Evolutionary conservation across 1,284 basidiomycete genomes (phyloP), one percentile per base, ranked within the genome.

Genomic region (Puccinia polysora): DNA sequence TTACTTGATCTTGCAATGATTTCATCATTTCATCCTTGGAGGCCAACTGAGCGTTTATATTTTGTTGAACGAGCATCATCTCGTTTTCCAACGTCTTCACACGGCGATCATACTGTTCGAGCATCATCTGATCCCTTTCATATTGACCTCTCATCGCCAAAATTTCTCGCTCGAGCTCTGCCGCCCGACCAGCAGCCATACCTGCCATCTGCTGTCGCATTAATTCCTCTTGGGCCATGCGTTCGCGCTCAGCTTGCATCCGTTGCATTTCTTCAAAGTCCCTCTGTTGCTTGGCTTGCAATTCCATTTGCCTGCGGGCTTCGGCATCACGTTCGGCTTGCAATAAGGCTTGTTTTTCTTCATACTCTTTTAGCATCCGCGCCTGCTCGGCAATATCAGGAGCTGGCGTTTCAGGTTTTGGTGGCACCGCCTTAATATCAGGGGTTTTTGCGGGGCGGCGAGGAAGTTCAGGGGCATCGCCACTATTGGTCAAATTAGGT

Each of bases 1-100:
- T 89, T 74, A 97, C 93, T 82, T 99, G 96, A 79, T 96, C 91
- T 80, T 97, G 95, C 14, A 99, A 85, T 80, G 96, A 92, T 78
- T 88, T 88, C 79, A 98, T 92, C 77, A 98, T 83, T 32, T 97
- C 93, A 79, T 99, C 96, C 82, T 98, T 98, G 62, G 90, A 89
- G 68, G 83, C 80, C 82, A 97, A 85, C 80, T 98, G 96, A 4
- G 91, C 88, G 74, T 86, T 86, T 75, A 96, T 86, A 78, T 95
- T 93, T 75, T 85, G 83, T 40, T 86, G 85, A 75, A 93, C 87
- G 70, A 88, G 87, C 68, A 83, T 84, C 53, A 99, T 85, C 80
- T 98, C 96, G 75, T 87, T 88, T 81, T 99, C 96, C 63, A 99
- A 84, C 4, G 91, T 90, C 85, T 97, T 96, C 74, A 98, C 96